These are phyloP conservation scores for Carex arenaria DNA, from an alignment of 202 grass and related monocot species.

Conservation along the genomic window DNA sequence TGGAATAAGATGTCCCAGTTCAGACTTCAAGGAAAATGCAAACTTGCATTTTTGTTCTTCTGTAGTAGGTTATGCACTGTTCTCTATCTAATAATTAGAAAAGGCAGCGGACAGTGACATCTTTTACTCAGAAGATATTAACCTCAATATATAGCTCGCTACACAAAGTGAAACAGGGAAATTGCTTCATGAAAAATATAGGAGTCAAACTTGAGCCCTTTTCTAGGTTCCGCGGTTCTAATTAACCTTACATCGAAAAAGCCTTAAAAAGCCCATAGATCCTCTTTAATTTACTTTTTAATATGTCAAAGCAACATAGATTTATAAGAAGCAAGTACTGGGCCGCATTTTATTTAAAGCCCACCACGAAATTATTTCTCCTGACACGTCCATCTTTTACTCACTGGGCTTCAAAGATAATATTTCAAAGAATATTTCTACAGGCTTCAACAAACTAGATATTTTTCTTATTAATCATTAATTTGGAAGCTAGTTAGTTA, in stretches of 20 bases:
- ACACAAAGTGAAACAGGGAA: neutral
- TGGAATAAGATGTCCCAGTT: no score
- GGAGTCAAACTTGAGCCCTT: neutral
- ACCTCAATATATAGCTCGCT: neutral
- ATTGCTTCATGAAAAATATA: neutral
- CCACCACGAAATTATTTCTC: neutral
- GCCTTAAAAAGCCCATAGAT: neutral
- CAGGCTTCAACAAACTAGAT: neutral
- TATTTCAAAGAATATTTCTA: neutral
- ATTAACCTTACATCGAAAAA: neutral
- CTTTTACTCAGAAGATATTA: neutral
- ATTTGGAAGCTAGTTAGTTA: conserved; percentile 1
- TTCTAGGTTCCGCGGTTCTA: neutral
- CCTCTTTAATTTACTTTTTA: neutral
- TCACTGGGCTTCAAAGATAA: neutral
- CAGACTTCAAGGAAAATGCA: conserved; percentile 5
- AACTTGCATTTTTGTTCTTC: neutral
- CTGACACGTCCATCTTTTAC: no score
- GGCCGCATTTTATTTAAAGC: neutral
- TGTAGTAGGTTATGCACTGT: neutral
- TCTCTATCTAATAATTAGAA: neutral
- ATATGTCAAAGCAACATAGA: neutral
- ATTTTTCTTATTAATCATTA: neutral
- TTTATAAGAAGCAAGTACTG: neutral
- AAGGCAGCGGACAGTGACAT: neutral